phyloP scores from a whole-genome alignment of 345 rosid species.

The Sonneratia caseolaris region DNA sequence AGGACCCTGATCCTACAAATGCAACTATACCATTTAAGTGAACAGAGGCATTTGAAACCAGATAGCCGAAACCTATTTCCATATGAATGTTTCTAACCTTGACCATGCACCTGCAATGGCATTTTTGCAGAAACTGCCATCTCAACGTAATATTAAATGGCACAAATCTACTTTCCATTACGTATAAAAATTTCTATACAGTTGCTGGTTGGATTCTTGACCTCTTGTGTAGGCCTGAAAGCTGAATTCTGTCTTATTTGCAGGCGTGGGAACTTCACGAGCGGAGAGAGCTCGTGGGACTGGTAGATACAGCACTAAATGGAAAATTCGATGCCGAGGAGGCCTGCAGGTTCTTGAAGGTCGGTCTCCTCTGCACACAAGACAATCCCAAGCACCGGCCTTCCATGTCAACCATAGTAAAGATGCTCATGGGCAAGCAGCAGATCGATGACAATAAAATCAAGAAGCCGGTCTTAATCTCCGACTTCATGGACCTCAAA shows the following conservation, averaged over 20 bases:
- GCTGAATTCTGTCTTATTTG: constrained; percentile 4
- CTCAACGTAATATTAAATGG: too few relatives aligned
- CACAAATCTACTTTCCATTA: too few relatives aligned
- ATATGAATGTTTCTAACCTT: too few relatives aligned
- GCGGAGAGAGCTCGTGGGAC: constrained; percentile 47
- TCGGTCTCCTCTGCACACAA: constrained; percentile 56
- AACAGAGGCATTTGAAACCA: too few relatives aligned
- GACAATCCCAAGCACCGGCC: constrained; percentile 49
- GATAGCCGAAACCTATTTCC: too few relatives aligned
- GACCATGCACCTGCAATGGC: too few relatives aligned
- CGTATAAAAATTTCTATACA: too few relatives aligned
- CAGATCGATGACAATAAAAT: constrained; percentile 22
- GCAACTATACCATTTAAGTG: too few relatives aligned
- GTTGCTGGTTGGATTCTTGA: not conserved
- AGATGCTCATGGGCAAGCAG: constrained; percentile 36
- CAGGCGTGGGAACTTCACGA: constrained; percentile 89
- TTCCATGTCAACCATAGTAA: constrained; percentile 34
- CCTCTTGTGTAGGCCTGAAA: not conserved
- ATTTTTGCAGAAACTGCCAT: not conserved
- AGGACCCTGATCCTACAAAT: too few relatives aligned
- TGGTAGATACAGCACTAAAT: constrained; percentile 37
- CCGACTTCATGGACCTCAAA: constrained; percentile 29
- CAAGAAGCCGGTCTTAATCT: constrained; percentile 35
- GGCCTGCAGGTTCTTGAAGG: constrained; percentile 38
- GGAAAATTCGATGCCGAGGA: constrained; percentile 32